These are phyloP conservation scores for Aspergillus panamensis DNA, from an alignment of 495 filamentous ascomycete species.

Conservation along the genomic window DNA sequence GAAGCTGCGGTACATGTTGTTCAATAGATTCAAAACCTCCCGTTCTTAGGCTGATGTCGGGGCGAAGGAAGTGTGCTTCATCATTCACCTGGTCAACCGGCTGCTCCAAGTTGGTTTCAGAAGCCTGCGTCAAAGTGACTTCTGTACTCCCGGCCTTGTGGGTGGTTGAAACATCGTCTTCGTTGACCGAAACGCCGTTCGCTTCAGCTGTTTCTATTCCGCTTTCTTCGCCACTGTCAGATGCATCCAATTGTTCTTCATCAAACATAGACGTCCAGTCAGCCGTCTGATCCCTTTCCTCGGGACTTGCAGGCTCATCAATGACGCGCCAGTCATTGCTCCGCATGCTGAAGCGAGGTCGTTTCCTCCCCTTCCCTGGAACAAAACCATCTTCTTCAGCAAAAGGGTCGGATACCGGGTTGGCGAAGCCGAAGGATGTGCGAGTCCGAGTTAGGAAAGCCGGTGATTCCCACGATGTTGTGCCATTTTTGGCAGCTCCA, in stretches of 20 bases:
- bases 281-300: slow-evolving; percentile 39
- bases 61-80: slow-evolving; percentile 12
- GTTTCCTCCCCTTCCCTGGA: slow-evolving; percentile 65
- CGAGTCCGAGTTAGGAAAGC: slow-evolving; percentile 68
- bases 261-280: slow-evolving; percentile 38
- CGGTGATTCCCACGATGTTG: slow-evolving; percentile 60
- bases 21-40: slow-evolving; percentile 13
- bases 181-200: not conserved
- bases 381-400: slow-evolving; percentile 63
- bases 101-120: slow-evolving; percentile 5
- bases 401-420: slow-evolving; percentile 63
- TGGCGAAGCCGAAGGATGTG: slow-evolving; percentile 57
- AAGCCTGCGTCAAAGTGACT: not conserved
- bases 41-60: not conserved
- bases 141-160: not conserved
- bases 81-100: slow-evolving; percentile 24
- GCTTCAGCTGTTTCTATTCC: not conserved
- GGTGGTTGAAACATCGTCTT: not conserved
- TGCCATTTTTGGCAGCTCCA: slow-evolving; percentile 5
- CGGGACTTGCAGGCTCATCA: slow-evolving; percentile 63
- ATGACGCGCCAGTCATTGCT: slow-evolving; percentile 67
- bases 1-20: slow-evolving; percentile 24
- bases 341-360: slow-evolving; percentile 64
- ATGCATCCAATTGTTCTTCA: slow-evolving; percentile 28
- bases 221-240: slow-evolving; percentile 12